phyloP scores from a whole-genome alignment of 345 rosid species.

The Eucalyptus virginea region DNA sequence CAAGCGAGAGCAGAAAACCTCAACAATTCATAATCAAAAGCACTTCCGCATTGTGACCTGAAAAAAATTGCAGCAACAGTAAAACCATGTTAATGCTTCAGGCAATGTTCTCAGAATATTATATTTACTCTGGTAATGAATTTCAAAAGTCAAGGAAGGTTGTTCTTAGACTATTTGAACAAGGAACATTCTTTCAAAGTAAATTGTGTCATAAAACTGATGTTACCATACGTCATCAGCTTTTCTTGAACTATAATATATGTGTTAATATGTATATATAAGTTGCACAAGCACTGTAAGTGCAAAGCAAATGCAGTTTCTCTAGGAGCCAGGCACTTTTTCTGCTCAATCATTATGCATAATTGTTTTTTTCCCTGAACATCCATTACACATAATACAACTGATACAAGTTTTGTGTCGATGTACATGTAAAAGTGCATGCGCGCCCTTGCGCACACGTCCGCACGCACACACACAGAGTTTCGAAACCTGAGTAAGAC shows the following conservation, averaged over 20 bases:
- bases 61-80: neutral
- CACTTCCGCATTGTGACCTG: neutral
- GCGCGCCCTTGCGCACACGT: fast-evolving
- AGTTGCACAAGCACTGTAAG: neutral
- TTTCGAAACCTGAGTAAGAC: conserved; percentile 58
- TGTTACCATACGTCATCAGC: neutral
- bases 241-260: neutral
- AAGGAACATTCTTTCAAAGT: neutral
- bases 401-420: neutral
- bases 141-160: neutral
- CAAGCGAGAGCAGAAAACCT: neutral
- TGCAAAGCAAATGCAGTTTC: neutral
- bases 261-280: neutral
- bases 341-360: neutral
- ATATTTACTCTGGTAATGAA: neutral
- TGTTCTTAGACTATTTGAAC: neutral
- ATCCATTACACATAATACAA: neutral
- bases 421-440: neutral
- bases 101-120: neutral
- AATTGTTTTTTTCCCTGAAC: neutral
- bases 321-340: neutral
- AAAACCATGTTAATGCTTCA: neutral
- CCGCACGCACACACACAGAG: fast-evolving
- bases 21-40: neutral
- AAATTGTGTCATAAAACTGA: too few species aligned